Evolutionary conservation across 768 basidiomycete species (phyloP), one percentile per base, ranked within the genome.

Genomic region (Lactifluus subvellereus): DNA sequence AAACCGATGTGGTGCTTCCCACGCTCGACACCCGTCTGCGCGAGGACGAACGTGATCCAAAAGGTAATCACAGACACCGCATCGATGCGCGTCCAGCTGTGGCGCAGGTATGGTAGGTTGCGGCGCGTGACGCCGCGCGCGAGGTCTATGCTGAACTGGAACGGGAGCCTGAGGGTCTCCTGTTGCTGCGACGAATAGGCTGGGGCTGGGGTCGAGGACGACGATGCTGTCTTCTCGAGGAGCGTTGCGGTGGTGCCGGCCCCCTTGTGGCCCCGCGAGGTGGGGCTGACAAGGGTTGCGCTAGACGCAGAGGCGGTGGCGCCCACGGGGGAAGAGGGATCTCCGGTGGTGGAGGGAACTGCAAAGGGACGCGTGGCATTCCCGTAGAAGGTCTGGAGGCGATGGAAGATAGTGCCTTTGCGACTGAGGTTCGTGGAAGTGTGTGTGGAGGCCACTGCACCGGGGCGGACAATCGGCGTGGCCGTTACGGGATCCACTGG

Each of bases 61-160:
- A 94, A 98, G 66, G 84, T 81, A 13, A 88, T 67, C 50, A 98
- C 84, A 1, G 96, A 92, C 49, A 98, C 74, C 66, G 89, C 84
- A 72, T 98, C 96, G 59, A 97, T 88, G 55, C 94, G 78, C 69
- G 83, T 89, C 94, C 94, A 98, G 59, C 89, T 90, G 70, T 98
- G 94, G 9, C 96, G 82, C 1, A 98, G 79, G 72, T 93, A 98
- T 0, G 96, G 94, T 2, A 94, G 78, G 66, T 88, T 86, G 38
- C 85, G 78, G 32, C 76, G 75, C n/a, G 84, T 80, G 66, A 84
- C 83, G 58, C 81, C 77, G 64, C 79, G 82, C 0, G 81, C 75
- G 64, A 82, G 75, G 18, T 75, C 74, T n/a, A 89, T 74, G 69
- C 82, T 84, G 47, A 88, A 72, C 30, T 80, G 79, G 69, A 88